Evolutionary conservation across 768 basidiomycete genomes (phyloP), one percentile per base, ranked within the genome.

Genomic region (Amanita molliuscula): DNA sequence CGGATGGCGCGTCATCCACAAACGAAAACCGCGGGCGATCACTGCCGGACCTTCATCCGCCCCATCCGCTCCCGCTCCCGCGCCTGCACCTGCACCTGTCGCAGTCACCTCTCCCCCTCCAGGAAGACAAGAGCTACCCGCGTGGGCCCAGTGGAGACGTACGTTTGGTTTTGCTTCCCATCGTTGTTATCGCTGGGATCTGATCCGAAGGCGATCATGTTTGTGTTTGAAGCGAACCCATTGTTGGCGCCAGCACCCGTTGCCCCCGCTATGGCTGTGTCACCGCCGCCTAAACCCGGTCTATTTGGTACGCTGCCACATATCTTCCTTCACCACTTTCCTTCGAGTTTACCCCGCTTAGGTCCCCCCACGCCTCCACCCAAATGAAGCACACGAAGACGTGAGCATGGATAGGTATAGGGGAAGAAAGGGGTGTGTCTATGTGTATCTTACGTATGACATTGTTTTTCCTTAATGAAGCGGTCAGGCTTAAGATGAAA

Each of bases 141-240:
- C 88, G 1, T 90, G 88, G 88, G 79, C 87, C 0, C 85, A 88
- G 57, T 90, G 87, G 88, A 74, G 81, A 70, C 88, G 87, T 90
- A 61, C 47, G 78, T 72, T 6, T 9, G 21, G 13, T 43, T 43
- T 31, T 33, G 3, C 15, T 18, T 3, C 2, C 6, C 8, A 9
- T 4, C 15, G 31, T 3, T 26, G 45, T 34, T 40, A 35, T 33
- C n/a, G 21, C 48, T 18, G 15, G 4, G n/a, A 43, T 11, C 8
- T 38, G 44, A 21, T 50, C 2, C 6, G 10, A 26, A 21, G 28
- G 3, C 18, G 26, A 23, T 11, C 28, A 16, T 47, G 5, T 46
- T 33, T 36, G 31, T 42, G 45, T 28, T 11, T 47, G 6, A 57
- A 87, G 85, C 86, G 3, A 85, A 86, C 58, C 82, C 84, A 3